Base-by-base conservation (phyloP, 116 monocot species). In the Zostera marina region DNA sequence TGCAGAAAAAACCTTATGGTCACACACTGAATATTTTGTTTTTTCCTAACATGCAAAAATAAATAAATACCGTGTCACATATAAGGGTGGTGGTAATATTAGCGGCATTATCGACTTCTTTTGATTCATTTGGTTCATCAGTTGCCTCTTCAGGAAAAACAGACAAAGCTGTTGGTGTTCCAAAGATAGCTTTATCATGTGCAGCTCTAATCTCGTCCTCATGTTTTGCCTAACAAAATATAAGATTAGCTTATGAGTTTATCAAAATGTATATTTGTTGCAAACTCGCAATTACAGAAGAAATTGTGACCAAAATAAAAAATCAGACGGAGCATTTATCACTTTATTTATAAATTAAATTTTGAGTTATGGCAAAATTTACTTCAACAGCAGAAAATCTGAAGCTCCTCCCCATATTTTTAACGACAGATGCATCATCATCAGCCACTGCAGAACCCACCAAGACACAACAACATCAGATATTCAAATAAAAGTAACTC, bases 121-220 rank as follows among this genome's bases (percentile, higher is more conserved):
- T 56, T 51, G 47, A 8, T 41, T 73, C 58, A 42, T 54, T 61
- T 53, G 53, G 42, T 39, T 56, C 42, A 11, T 39, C 15, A 12
- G 62, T 0, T 68, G 61, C 76, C 1, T 44, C 16, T 51, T 84
- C 78, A 60, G 44, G 16, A 65, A 51, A 1, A 14, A 11, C 42
- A 41, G 63, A 58, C 22, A 63, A 67, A 44, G 57, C 53, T 63
- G 63, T 17, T 19, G 81, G 67, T 53, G 52, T 68, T 47, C 94
- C 94, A 74, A 94, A 94, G 73, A 94, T 94, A 14, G 94, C 88
- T 20, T 88, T 69, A 19, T 94, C 94, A 70, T 94, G 94, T 7
- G 94, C 88, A 60, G 66, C 82, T 59, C 79, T 79, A 42, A 94
- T 59, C 60, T 73, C 77, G 60, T 85, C 84, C 61, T 94, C 89